A percentile compares a stretch with the other conserved stretches of the same genome.
phyloP scores from a whole-genome alignment of 768 basidiomycete genomes.

The Leccinum broughii region DNA sequence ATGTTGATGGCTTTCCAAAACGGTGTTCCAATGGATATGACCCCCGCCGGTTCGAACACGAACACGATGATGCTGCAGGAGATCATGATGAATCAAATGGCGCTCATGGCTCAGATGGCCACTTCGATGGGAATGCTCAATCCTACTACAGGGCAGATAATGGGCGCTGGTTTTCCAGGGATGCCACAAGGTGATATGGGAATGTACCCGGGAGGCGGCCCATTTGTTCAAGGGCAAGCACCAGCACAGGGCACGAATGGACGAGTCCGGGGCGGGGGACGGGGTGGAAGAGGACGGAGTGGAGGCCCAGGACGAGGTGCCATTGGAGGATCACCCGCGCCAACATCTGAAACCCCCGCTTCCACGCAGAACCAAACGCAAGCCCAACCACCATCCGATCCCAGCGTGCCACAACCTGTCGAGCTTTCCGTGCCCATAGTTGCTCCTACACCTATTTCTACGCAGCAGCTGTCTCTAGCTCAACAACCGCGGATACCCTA shows the following conservation, averaged over 20 bases:
- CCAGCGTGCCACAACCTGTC: constrained; percentile 2
- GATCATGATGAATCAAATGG: constrained; percentile 91
- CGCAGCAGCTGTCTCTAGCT: constrained; percentile 8
- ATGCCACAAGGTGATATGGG: constrained; percentile 55
- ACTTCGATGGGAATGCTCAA: constrained; percentile 78
- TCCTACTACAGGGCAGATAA: constrained; percentile 55
- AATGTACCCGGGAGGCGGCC: constrained; percentile 40
- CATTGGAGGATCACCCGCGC: constrained; percentile 25
- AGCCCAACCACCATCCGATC: constrained; percentile 20
- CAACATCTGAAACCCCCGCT: constrained; percentile 20
- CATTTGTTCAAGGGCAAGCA: constrained; percentile 23
- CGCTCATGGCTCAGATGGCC: constrained; percentile 92
- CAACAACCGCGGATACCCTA: constrained; percentile 45
- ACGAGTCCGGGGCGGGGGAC: constrained; percentile 45
- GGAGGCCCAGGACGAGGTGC: constrained; percentile 45
- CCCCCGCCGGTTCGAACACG: constrained; percentile 52
- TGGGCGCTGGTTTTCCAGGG: constrained; percentile 57
- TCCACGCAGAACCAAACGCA: constrained; percentile 24
- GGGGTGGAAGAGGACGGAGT: constrained; percentile 48
- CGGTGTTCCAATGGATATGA: constrained; percentile 46
- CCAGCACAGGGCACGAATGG: constrained; percentile 29
- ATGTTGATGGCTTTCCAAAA: constrained; percentile 39
- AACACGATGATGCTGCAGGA: constrained; percentile 81
- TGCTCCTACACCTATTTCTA: constrained; percentile 27
- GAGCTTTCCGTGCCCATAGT: constrained; percentile 20